Conservation (phyloP, 2,329 filamentous ascomycete genomes). For the Tolypocladium cylindrosporum region DNA sequence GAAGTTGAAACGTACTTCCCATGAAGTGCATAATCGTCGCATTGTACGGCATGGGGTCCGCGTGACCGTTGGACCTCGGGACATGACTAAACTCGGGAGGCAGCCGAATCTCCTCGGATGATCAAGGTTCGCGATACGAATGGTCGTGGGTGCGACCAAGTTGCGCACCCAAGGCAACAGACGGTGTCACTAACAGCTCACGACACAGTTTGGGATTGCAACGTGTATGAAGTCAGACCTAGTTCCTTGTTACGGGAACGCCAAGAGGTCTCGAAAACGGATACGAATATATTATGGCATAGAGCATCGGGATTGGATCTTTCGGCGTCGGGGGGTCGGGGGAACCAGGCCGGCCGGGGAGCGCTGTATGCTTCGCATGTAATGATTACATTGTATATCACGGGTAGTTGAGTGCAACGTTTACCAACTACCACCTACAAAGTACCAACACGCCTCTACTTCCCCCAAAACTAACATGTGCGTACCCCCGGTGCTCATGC, state of each 20-base stretch:
- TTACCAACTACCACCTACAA: not conserved
- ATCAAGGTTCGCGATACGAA: not conserved
- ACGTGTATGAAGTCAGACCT: not conserved
- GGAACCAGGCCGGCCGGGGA: not conserved
- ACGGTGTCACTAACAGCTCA: not conserved
- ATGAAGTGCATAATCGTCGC: not conserved
- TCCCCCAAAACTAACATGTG: not conserved
- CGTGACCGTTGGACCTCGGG: not conserved
- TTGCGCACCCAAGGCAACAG: not conserved
- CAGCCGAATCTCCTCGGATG: not conserved
- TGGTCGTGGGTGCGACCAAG: not conserved
- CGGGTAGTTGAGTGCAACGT: not conserved
- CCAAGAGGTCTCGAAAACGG: not conserved
- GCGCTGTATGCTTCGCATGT: not conserved
- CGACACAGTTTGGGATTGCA: not conserved
- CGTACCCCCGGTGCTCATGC: not conserved
- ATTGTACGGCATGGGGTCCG: not conserved
- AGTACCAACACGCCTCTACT: not conserved
- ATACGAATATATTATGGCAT: not conserved
- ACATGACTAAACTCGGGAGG: not conserved
- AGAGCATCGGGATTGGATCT: not conserved
- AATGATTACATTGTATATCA: not conserved
- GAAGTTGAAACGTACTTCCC: not conserved
- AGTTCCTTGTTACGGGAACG: not conserved
- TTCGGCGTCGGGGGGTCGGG: not conserved